Evolutionary conservation across 345 rosid genomes (phyloP), one percentile per base, ranked within the genome.

Genomic region (Moringa oleifera): DNA sequence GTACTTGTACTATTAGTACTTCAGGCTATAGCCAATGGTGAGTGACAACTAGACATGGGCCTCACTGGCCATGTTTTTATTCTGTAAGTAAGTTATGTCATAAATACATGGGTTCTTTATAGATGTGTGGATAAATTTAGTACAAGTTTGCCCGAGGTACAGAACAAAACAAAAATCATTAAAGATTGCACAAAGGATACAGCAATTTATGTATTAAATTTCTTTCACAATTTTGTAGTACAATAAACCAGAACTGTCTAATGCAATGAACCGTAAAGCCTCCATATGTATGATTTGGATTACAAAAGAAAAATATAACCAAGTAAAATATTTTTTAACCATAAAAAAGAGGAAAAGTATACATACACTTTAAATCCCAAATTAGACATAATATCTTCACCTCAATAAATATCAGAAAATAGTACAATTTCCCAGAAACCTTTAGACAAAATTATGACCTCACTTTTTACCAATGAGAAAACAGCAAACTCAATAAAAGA

Each of bases 11-110:
- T 73, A 52, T 45, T 17, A 18, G 73, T 67, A 76, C 77, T 71
- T 64, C 68, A 58, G 57, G 56, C 57, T 51, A 31, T 37, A 25
- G 51, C 67, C 65, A 67, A 53, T 59, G 33, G 64, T 51, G 61
- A 55, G 31, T 57, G 67, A 72, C 76, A 77, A 51, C 68, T 55
- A 58, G 57, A 55, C 25, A 77, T 71, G 76, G 79, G 64, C 73
- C 71, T 50, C 20, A 53, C 63, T 51, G 50, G 50, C 51, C 56
- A 52, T 37, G 56, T 57, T 51, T 59, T 55, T 41, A 25, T 65
- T 9, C 25, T 33, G 65, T 53, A 64, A 61, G 68, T 45, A 22
- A 22, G 22, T 28, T 7, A 12, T 23, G 20, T 36, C 17, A 41
- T 4, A 11, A 41, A 41, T 41, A 7, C 1, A 4, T 41, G 6